Evolutionary conservation across 177 flowering plant genomes (phyloP).

Genomic region (Vitis hybrid): DNA sequence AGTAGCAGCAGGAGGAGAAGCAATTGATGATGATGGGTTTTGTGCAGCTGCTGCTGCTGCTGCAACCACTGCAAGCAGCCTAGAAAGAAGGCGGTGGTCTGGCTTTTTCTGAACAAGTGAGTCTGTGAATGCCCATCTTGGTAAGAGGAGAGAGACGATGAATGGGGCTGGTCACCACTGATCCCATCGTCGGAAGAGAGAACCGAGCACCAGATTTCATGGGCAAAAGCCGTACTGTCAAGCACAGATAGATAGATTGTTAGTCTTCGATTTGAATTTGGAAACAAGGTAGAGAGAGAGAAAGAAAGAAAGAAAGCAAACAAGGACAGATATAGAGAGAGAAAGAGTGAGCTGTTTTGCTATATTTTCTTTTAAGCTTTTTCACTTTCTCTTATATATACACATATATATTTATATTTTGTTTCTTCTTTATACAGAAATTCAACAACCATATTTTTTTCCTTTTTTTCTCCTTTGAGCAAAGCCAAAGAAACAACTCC

Average conservation of each 20-base stretch:
- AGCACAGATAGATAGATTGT: not conserved
- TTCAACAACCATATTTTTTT: constrained; percentile 19
- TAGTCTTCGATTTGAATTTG: constrained; percentile 12
- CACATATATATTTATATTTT: not conserved
- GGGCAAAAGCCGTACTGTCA: not conserved
- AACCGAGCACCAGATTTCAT: not conserved
- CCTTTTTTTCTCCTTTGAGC: constrained; percentile 12
- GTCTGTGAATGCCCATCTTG: not conserved
- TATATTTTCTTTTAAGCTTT: constrained; percentile 6
- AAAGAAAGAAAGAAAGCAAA: constrained; percentile 2
- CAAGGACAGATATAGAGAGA: not conserved
- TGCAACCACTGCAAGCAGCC: constrained; percentile 11
- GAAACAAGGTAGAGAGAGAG: constrained; percentile 4
- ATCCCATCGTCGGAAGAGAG: constrained; percentile 2
- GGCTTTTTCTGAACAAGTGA: constrained; percentile 27
- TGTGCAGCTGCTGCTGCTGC: constrained; percentile 11
- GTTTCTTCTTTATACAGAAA: constrained; percentile 24
- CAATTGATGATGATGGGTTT: constrained; percentile 17
- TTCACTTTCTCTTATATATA: not conserved
- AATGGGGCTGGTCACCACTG: not conserved
- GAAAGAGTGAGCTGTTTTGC: not conserved
- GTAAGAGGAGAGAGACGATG: not conserved
- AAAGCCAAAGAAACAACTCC: constrained; percentile 12
- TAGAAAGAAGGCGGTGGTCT: constrained; percentile 31
- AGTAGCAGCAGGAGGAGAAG: constrained; percentile 12